A percentile compares a stretch with the other conserved stretches of the same genome.
These are phyloP conservation scores for Calonectria hawksworthii DNA, from an alignment of 2,329 filamentous ascomycete genomes.

Conservation along the genomic window DNA sequence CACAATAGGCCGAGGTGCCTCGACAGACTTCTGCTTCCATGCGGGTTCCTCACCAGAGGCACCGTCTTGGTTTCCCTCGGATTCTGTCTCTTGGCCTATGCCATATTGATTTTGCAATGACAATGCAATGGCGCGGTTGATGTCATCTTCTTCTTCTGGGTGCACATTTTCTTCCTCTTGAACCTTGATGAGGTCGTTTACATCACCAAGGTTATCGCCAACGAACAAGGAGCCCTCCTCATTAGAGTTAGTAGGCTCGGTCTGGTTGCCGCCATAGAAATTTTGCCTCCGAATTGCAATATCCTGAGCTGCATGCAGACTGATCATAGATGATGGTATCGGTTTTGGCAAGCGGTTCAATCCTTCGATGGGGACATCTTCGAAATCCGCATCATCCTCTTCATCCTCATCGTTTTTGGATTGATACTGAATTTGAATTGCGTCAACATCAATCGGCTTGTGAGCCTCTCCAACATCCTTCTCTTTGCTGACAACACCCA, in stretches of 20 bases:
- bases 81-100: slow-evolving; percentile 51
- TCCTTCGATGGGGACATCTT: slow-evolving; percentile 93
- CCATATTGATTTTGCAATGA: slow-evolving; percentile 79
- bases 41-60: slow-evolving; percentile 60
- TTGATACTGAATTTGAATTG: slow-evolving; percentile 69
- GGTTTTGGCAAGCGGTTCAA: slow-evolving; percentile 84
- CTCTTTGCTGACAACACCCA: slow-evolving; percentile 91
- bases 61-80: slow-evolving; percentile 64
- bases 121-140: slow-evolving; percentile 86
- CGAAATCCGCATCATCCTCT: slow-evolving; percentile 85
- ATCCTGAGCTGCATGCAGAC: slow-evolving; percentile 44
- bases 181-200: slow-evolving; percentile 36
- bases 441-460: slow-evolving; percentile 94
- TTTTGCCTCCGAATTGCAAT: slow-evolving; percentile 45
- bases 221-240: slow-evolving; percentile 65
- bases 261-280: slow-evolving; percentile 40
- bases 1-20: slow-evolving; percentile 64
- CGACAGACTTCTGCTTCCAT: slow-evolving; percentile 70
- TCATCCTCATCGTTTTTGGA: slow-evolving; percentile 72
- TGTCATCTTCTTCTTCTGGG: slow-evolving; percentile 68
- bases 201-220: slow-evolving; percentile 47
- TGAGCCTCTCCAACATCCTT: slow-evolving; percentile 84
- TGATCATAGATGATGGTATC: slow-evolving; percentile 37
- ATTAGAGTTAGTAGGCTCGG: slow-evolving; percentile 42
- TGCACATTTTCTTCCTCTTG: slow-evolving; percentile 55